Base-by-base conservation (phyloP, 1,284 basidiomycete species). In the Bjerkandera adusta region DNA sequence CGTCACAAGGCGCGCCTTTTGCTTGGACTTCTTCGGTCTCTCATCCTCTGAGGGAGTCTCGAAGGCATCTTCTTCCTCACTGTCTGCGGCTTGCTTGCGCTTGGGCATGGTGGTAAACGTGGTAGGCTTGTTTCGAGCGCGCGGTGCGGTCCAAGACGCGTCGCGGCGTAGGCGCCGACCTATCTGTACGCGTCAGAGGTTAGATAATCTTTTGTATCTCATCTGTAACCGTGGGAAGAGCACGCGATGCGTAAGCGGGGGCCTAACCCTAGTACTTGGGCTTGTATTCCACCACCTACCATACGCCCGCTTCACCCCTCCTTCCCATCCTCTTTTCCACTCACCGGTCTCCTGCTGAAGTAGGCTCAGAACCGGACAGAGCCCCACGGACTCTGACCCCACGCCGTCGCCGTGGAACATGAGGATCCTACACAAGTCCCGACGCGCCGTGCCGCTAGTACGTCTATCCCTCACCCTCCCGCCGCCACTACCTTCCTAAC, bases 391-490 rank as follows among this genome's bases (percentile, higher is more conserved):
- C 43, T 57, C 60, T 60, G 58, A 60, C 57, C 69, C 69, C 68
- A 73, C 71, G 55, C 53, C 47, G 60, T 65, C 60, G 74, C 78
- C 71, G 67, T 66, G 76, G 75, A 78, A 66, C 62, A 89, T 89
- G 86, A 89, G 83, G 77, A 88, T 89, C 68, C 71, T 78, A 57
- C 82, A 83, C 66, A 86, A 85, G 72, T 80, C 85, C 45, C 89
- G 86, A 80, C 83, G 79, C 71, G 77, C 79, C 57, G 74, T 76
- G 52, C 73, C 83, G 57, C 86, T 85, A 57, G 88, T 88, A 60
- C 58, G 76, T 72, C 43, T 37, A 40, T 43, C 47, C 39, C 34
- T 49, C 38, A 52, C 50, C 29, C 53, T 33, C 44, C 7, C 36
- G 41, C 20, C 18, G 26, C 15, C 40, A 39, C 24, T 39, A 49